Conservation (phyloP, 148 eudicot genomes). For the Euryodendron excelsum region DNA sequence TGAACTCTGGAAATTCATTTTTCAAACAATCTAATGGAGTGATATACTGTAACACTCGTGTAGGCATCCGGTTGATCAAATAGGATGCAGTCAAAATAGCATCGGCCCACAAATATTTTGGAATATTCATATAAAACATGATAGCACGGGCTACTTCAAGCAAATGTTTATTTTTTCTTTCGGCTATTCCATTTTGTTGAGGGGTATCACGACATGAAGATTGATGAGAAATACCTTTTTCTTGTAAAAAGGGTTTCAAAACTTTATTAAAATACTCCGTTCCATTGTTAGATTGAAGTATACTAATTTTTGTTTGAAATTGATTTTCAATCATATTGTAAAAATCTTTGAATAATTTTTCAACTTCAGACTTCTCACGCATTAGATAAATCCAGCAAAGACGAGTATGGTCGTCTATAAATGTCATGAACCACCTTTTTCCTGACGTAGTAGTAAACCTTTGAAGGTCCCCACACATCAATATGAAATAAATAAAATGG, state of each 20-base stretch:
- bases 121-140: not conserved
- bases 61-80: not conserved
- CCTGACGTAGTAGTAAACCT: not conserved
- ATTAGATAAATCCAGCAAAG: slow-evolving; percentile 3
- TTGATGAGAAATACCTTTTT: not conserved
- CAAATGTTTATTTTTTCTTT: not conserved
- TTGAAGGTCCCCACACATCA: not conserved
- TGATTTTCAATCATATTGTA: too few relatives aligned
- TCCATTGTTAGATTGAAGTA: too few relatives aligned
- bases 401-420: not conserved
- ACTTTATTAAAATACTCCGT: not conserved
- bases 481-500: not conserved
- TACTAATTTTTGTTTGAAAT: too few relatives aligned
- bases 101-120: not conserved
- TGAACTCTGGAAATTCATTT: not conserved
- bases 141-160: not conserved
- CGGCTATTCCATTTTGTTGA: not conserved
- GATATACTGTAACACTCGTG: not conserved
- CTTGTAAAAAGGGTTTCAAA: not conserved
- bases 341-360: not conserved
- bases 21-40: not conserved
- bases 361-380: not conserved
- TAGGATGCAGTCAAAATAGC: not conserved
- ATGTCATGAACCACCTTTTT: not conserved
- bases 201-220: not conserved